These are phyloP conservation scores for Panaeolus cyanescens DNA, from an alignment of 768 basidiomycete genomes.

Conservation along the genomic window DNA sequence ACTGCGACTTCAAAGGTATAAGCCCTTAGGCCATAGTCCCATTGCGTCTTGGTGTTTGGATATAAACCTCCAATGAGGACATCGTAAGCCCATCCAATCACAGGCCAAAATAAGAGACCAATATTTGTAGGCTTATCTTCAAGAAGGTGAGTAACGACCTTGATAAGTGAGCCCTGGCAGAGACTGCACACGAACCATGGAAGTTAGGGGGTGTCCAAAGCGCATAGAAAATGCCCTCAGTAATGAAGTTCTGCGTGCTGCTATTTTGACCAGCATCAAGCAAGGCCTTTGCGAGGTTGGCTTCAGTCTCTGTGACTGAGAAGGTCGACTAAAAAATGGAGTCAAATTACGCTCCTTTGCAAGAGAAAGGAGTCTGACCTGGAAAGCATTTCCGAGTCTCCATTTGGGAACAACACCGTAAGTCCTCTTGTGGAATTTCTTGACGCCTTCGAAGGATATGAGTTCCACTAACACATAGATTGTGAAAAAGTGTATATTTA, in stretches of 20 bases:
- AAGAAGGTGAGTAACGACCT: background rate
- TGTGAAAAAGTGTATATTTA: conserved; percentile 7
- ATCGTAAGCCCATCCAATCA: conserved; percentile 35
- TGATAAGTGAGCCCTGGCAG: background rate
- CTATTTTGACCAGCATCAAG: conserved; percentile 34
- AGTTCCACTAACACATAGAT: background rate
- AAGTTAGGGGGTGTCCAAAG: conserved; percentile 37
- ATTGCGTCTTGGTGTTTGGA: conserved; percentile 30
- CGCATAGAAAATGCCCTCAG: conserved; percentile 31
- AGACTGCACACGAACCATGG: conserved; percentile 34
- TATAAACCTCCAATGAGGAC: conserved; percentile 40
- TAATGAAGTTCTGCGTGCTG: conserved; percentile 32
- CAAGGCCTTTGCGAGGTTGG: conserved; percentile 24
- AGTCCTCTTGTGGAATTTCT: conserved; percentile 37
- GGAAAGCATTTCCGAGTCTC: conserved; percentile 32
- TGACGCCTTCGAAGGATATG: conserved; percentile 21
- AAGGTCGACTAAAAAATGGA: conserved; percentile 29
- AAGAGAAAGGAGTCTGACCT: conserved; percentile 18
- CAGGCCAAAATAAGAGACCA: conserved; percentile 34
- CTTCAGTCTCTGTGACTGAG: conserved; percentile 33
- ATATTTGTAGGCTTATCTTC: conserved; percentile 31
- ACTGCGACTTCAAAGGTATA: conserved; percentile 36
- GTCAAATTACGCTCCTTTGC: too few relatives aligned
- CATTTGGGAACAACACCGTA: conserved; percentile 32
- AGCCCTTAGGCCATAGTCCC: conserved; percentile 36